These are phyloP conservation scores for Penstemon eatonii DNA, from an alignment of 257 asterid species.

Conservation along the genomic window DNA sequence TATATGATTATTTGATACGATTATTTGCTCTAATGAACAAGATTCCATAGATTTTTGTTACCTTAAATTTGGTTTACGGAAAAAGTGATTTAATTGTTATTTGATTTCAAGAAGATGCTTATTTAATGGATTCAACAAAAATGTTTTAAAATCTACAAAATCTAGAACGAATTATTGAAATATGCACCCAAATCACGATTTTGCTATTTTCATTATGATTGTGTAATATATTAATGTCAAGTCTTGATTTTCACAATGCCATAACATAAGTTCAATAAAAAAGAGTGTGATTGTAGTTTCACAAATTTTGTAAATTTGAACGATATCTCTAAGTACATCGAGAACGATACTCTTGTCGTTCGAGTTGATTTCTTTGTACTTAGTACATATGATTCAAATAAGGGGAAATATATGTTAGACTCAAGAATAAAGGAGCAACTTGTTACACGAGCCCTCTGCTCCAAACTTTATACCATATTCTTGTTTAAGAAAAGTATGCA, in stretches of 20 bases:
- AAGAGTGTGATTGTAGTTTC: slow-evolving; percentile 99
- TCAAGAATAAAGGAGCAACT: slow-evolving; percentile 98
- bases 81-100: slow-evolving; percentile 8
- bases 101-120: slow-evolving; percentile 79
- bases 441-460: slow-evolving; percentile 97
- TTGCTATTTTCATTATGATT: slow-evolving; percentile 25
- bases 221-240: slow-evolving; percentile 23
- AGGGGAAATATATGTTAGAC: slow-evolving; percentile 94
- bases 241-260: slow-evolving; percentile 59
- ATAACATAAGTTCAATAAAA: slow-evolving; percentile 89
- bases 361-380: slow-evolving; percentile 98
- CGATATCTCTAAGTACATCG: slow-evolving; percentile 84
- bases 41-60: slow-evolving; percentile 6
- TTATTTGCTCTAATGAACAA: neutral
- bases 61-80: neutral
- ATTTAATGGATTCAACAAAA: too few species aligned
- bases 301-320: slow-evolving; percentile 91
- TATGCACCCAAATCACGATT: neutral
- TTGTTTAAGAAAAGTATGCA: slow-evolving; percentile 82
- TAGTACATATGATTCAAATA: slow-evolving; percentile 93
- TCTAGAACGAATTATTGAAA: too few species aligned
- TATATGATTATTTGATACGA: too few species aligned
- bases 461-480: slow-evolving; percentile 91
- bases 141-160: too few species aligned
- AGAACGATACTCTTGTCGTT: slow-evolving; percentile 71